Percentiles rank a stretch among this genome's conserved stretches.
Conservation (phyloP, 2,329 filamentous ascomycete species). For the Monilinia laxa region DNA sequence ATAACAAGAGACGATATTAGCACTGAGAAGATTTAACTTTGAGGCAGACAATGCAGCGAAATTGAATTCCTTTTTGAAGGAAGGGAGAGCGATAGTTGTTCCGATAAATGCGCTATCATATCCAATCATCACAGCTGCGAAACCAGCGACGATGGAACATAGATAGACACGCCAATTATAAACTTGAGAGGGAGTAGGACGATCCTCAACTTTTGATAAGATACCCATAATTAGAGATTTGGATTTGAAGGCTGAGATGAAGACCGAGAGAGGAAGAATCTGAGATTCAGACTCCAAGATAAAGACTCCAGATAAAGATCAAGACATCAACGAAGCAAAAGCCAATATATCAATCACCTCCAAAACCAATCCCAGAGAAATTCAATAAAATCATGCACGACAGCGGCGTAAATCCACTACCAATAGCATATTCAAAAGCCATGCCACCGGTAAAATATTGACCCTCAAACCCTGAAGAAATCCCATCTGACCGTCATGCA, state of each 20-base stretch:
- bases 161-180: constrained; percentile 34
- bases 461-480: background rate
- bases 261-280: background rate
- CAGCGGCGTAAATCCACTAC: background rate
- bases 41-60: constrained; percentile 28
- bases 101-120: constrained; percentile 35
- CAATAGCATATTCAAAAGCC: background rate
- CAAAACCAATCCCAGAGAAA: background rate
- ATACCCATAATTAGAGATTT: constrained; percentile 28
- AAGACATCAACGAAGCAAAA: background rate
- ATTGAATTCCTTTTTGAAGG: constrained; percentile 32
- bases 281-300: background rate
- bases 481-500: background rate
- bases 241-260: background rate
- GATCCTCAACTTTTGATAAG: constrained; percentile 32
- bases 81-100: constrained; percentile 33
- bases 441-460: constrained; percentile 2
- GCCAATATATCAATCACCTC: background rate
- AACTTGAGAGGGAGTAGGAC: constrained; percentile 32
- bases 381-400: background rate
- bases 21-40: constrained; percentile 30
- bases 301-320: background rate
- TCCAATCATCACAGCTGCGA: constrained; percentile 34
- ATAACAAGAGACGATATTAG: constrained; percentile 35
- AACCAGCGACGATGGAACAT: constrained; percentile 29